A percentile compares a stretch with the other conserved stretches of the same genome.
These are phyloP conservation scores for Nicotiana noctiflora DNA, from an alignment of 257 asterid genomes.

Conservation along the genomic window DNA sequence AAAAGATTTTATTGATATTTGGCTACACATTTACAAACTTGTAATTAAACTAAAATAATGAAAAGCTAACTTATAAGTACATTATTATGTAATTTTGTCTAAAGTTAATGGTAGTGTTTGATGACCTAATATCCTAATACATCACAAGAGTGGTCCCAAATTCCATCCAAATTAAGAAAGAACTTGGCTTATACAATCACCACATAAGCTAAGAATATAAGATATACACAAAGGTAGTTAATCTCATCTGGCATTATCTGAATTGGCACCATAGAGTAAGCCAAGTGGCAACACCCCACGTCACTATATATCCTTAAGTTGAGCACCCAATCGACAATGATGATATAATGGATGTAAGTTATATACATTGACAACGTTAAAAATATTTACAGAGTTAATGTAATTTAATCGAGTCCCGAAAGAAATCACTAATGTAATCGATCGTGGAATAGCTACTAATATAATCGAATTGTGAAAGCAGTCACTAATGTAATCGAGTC, in stretches of 20 bases:
- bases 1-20: no score
- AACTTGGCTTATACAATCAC: background rate
- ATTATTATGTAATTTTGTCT: no score
- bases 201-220: background rate
- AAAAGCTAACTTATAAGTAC: no score
- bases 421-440: no score
- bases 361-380: background rate
- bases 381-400: fast-evolving
- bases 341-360: background rate
- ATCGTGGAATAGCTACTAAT: no score
- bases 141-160: background rate
- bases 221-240: background rate
- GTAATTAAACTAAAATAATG: no score
- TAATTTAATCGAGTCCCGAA: no score
- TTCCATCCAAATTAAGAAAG: background rate
- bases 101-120: no score
- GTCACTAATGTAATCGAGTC: no score
- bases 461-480: no score
- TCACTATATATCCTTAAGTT: background rate
- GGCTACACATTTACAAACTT: no score
- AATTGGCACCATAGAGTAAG: slow-evolving; percentile 1
- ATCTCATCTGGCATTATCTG: background rate
- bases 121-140: background rate
- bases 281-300: slow-evolving; percentile 17
- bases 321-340: background rate